Base-by-base conservation (phyloP, 371 early-diverging fungal species). In the Mucor lusitanicus region DNA sequence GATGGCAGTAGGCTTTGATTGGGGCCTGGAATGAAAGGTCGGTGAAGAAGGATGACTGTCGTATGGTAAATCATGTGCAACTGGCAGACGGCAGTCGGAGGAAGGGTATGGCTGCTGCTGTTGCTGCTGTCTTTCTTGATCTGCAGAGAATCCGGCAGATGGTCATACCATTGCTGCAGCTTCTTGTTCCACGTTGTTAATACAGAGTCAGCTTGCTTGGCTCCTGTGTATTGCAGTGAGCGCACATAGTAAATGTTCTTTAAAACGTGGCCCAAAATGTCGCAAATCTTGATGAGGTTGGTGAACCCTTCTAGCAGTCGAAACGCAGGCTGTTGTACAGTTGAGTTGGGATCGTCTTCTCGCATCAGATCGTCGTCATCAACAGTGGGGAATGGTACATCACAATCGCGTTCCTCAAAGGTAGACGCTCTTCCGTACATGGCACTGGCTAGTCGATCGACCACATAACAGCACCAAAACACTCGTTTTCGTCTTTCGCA, bases 401-500 rank as follows among this genome's bases (percentile, higher is more conserved):
- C 85, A 23, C 80, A 80, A 42, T 82, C 81, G 55, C 75, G 64
- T 61, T 83, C 84, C 50, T 80, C 78, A 62, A 85, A 76, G 0
- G 71, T 72, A 0, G 76, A 69, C 1, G 84, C 68, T 39, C 82
- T 70, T 9, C 85, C 85, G 17, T 80, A 82, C 30, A 72, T 60
- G 1, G 82, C 74, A 40, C 81, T 80, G 2, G 73, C 67, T 23
- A 83, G 25, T 59, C 82, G 67, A 66, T 85, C 85, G 0, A 82
- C 74, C 17, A 83, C 70, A 64, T 74, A 85, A 39, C 83, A 83
- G 25, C 80, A 77, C 85, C 85, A 85, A 64, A 82, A 85, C 17
- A 80, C 78, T 30, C 83, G 64, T 68, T 82, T 83, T 42, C 84
- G 63, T 61, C 75, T 50, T 64, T 83, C 83, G n/a, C 76, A 65